phyloP scores from a whole-genome alignment of 1,284 basidiomycete species.

The Kwoniella shivajii region DNA sequence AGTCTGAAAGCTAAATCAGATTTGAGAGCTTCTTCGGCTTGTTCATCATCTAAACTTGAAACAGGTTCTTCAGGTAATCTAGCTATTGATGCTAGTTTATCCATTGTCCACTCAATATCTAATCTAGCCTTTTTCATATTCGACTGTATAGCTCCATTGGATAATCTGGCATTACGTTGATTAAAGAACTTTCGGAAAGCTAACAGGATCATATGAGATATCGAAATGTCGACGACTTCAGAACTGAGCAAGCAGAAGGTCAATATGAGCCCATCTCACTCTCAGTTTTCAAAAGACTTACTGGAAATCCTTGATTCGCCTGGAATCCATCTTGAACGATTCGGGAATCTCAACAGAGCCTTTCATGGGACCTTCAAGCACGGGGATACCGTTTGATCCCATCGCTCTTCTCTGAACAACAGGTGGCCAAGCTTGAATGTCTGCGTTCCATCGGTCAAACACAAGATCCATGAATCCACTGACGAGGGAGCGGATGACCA shows the following conservation, averaged over 20 bases:
- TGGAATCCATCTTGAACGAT: constrained; percentile 78
- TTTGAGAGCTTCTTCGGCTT: not conserved
- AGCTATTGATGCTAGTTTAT: not conserved
- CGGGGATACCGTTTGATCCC: constrained; percentile 31
- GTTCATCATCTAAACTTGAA: not conserved
- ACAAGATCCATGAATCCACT: constrained; percentile 71
- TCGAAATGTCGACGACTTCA: constrained; percentile 74
- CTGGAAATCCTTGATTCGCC: constrained; percentile 64
- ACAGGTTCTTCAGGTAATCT: not conserved
- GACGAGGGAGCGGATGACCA: constrained; percentile 59
- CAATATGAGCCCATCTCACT: not conserved
- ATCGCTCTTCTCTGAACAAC: constrained; percentile 36
- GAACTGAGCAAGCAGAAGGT: constrained; percentile 51
- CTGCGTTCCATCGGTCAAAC: constrained; percentile 53
- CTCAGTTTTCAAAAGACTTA: constrained; percentile 15
- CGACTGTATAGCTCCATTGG: not conserved
- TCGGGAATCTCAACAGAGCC: constrained; percentile 64
- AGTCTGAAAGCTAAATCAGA: constrained; percentile 20
- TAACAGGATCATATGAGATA: constrained; percentile 76
- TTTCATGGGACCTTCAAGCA: constrained; percentile 53
- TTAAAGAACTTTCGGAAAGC: constrained; percentile 61
- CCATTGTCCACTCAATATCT: constrained; percentile 13
- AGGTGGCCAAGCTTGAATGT: constrained; percentile 51
- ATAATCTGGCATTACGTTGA: constrained; percentile 1
- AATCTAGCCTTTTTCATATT: constrained; percentile 2